Percentiles rank a stretch among this genome's conserved stretches.
phyloP scores from a whole-genome alignment of 2,329 filamentous ascomycete genomes.

The Fusarium tupiense region DNA sequence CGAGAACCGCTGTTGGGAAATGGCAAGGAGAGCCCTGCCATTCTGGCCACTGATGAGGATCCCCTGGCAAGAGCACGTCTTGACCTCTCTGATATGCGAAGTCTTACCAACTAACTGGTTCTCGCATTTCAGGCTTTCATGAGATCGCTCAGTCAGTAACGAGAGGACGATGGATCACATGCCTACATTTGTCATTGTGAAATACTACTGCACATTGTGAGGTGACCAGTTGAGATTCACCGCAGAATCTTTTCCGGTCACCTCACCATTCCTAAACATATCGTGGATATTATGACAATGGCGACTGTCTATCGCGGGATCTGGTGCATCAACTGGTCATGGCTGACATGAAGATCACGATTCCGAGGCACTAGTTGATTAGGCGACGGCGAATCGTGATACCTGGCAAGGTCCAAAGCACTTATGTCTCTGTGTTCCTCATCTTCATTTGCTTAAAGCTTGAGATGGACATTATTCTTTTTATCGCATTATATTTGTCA shows the following conservation, averaged over 20 bases:
- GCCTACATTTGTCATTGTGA: background rate
- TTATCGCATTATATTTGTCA: constrained; percentile 18
- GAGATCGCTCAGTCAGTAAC: constrained; percentile 43
- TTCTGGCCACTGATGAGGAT: constrained; percentile 60
- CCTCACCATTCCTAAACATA: background rate
- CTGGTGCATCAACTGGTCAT: background rate
- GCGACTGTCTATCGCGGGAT: background rate
- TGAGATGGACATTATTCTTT: background rate
- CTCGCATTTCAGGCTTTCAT: constrained; percentile 41
- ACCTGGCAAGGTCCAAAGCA: background rate
- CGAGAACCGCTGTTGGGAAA: constrained; percentile 65
- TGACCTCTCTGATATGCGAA: constrained; percentile 52
- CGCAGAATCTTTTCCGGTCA: background rate
- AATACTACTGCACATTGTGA: background rate
- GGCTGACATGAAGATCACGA: background rate
- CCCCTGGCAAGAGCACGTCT: constrained; percentile 62
- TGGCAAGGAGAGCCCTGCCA: constrained; percentile 69
- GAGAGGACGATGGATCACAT: constrained; percentile 9
- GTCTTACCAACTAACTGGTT: constrained; percentile 49
- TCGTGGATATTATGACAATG: background rate
- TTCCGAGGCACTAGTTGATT: background rate
- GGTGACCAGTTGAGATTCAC: background rate
- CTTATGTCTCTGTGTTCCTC: constrained; percentile 7
- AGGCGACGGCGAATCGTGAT: background rate
- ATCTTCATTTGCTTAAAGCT: constrained; percentile 18